Percentiles rank a stretch among this genome's conserved stretches.
Evolutionary conservation across 169 alveolate genomes (phyloP).

Genomic region (Plasmodium malariae): DNA sequence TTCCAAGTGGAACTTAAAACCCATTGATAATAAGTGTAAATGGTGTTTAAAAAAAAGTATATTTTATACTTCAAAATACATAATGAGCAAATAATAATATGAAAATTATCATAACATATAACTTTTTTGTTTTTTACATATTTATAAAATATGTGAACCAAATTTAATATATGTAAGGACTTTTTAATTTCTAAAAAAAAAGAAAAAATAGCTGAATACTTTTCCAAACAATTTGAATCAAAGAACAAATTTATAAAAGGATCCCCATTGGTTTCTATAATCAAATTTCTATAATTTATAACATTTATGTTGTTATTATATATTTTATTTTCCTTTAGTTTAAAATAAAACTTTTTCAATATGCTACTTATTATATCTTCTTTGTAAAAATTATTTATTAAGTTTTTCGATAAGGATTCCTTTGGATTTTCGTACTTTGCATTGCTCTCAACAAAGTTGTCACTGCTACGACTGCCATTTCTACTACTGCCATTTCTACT

Average conservation of each 20-base stretch:
- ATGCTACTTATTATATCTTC: conserved; percentile 50
- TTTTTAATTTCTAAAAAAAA: conserved; percentile 72
- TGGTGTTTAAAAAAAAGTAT: conserved; percentile 58
- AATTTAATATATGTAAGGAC: conserved; percentile 69
- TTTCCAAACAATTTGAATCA: conserved; percentile 65
- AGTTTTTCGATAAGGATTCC: conserved; percentile 13
- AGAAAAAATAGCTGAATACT: conserved; percentile 73
- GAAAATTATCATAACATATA: conserved; percentile 5
- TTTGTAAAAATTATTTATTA: conserved; percentile 32
- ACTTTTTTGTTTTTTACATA: conserved; percentile 37
- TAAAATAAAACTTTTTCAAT: conserved; percentile 56
- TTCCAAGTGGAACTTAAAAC: conserved; percentile 64
- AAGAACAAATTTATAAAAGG: conserved; percentile 54
- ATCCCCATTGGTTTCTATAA: conserved; percentile 59
- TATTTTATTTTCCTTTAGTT: conserved; percentile 62
- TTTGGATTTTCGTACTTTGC: not conserved
- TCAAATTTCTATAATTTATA: conserved; percentile 63
- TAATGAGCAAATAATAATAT: conserved; percentile 29
- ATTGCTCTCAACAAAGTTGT: not conserved
- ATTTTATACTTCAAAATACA: conserved; percentile 55
- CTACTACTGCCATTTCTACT: too few relatives aligned
- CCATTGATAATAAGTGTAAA: conserved; percentile 74
- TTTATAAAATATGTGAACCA: conserved; percentile 78
- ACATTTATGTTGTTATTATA: conserved; percentile 63
- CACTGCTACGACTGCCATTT: too few relatives aligned